Evolutionary conservation across 495 filamentous ascomycete genomes (phyloP).

Genomic region (Tetracladium marchalianum): DNA sequence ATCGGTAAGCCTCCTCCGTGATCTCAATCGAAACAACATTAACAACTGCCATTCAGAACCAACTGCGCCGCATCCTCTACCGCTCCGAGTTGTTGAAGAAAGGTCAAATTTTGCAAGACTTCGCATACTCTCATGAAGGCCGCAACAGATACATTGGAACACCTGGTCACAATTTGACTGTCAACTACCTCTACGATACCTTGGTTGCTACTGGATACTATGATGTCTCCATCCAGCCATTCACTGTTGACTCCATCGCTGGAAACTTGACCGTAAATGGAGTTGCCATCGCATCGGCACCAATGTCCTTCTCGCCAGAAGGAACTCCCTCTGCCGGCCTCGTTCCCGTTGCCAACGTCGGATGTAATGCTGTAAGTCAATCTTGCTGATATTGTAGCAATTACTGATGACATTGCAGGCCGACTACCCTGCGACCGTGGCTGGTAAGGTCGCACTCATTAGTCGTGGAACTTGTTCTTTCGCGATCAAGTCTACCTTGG

Average conservation of each 20-base stretch:
- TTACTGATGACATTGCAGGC: constrained; percentile 19
- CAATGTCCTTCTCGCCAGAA: constrained; percentile 29
- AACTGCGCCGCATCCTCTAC: constrained; percentile 2
- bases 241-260: constrained; percentile 30
- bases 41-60: background rate
- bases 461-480: constrained; percentile 54
- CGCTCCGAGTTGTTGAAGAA: background rate
- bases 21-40: too few species aligned
- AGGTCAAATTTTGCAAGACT: constrained; percentile 8
- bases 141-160: constrained; percentile 51
- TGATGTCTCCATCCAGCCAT: constrained; percentile 47
- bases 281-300: constrained; percentile 11
- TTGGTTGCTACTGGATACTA: constrained; percentile 47
- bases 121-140: constrained; percentile 35
- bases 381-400: background rate
- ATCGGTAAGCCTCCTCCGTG: background rate
- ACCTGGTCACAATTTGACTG: constrained; percentile 51
- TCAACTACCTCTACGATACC: constrained; percentile 48
- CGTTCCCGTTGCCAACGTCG: constrained; percentile 40
- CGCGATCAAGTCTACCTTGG: constrained; percentile 46
- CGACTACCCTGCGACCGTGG: constrained; percentile 43
- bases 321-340: constrained; percentile 26
- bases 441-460: constrained; percentile 54
- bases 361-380: constrained; percentile 34
- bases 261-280: constrained; percentile 26